phyloP scores from a whole-genome alignment of 345 rosid species.

The Orychophragmus violaceus region DNA sequence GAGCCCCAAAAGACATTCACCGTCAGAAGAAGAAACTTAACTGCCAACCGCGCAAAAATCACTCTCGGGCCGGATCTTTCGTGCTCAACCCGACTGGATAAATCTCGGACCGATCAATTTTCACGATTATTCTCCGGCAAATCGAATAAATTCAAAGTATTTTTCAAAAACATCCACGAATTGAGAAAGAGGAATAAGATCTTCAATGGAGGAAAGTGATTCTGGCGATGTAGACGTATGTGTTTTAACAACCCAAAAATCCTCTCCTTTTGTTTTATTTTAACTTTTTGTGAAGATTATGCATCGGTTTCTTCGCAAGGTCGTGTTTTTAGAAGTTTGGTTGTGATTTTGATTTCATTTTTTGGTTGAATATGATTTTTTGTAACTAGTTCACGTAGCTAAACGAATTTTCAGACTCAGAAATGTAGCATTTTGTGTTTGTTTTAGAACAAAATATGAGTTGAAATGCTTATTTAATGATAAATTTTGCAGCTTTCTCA shows the following conservation, averaged over 20 bases:
- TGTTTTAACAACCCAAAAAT: neutral
- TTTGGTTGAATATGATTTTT: too few species aligned
- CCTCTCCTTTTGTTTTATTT: too few species aligned
- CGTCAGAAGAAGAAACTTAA: constrained; percentile 26
- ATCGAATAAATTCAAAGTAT: constrained; percentile 1
- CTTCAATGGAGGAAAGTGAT: constrained; percentile 31
- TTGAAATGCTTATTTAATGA: too few species aligned
- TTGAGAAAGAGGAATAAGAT: too few species aligned
- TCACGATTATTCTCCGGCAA: neutral
- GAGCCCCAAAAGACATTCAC: constrained; percentile 35
- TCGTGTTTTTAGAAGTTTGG: neutral
- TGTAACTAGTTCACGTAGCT: too few species aligned
- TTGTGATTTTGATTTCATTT: too few species aligned
- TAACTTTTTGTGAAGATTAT: neutral
- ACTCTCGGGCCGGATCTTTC: constrained; percentile 30
- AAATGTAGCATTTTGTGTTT: too few species aligned
- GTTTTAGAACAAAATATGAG: too few species aligned
- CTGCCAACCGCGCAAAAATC: constrained; percentile 29
- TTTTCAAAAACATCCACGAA: too few species aligned
- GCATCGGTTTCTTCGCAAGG: too few species aligned
- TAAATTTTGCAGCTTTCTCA: constrained; percentile 7
- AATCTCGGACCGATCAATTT: constrained; percentile 1
- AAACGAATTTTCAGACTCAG: too few species aligned
- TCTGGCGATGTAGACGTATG: constrained; percentile 24
- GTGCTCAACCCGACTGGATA: constrained; percentile 11